Evolutionary conservation across 208 protist genomes (phyloP).

Genomic region (Crithidia brevicula): DNA sequence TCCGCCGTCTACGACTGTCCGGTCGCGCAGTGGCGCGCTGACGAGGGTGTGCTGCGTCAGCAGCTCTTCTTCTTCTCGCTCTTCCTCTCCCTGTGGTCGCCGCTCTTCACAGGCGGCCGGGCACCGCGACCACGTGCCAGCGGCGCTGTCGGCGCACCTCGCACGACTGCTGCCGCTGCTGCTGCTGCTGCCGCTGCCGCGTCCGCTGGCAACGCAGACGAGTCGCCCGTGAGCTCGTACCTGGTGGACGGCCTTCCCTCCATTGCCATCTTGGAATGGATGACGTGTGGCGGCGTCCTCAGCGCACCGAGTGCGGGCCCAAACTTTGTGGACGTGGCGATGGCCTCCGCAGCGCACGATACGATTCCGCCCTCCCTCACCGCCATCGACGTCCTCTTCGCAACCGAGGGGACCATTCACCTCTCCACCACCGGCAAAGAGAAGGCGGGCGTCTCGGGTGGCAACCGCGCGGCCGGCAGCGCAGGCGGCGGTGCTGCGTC

Average conservation of each 20-base stretch:
- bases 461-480: background rate
- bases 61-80: constrained; percentile 87
- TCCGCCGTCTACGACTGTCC: constrained; percentile 60
- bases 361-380: constrained; percentile 28
- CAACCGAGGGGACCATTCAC: constrained; percentile 24
- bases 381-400: constrained; percentile 33
- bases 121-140: constrained; percentile 6
- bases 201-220: constrained; percentile 1
- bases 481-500: constrained; percentile 10
- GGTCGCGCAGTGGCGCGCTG: constrained; percentile 43
- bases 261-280: constrained; percentile 75
- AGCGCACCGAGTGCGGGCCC: background rate
- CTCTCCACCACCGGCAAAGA: constrained; percentile 13
- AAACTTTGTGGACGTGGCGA: constrained; percentile 21
- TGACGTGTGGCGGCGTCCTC: constrained; percentile 47
- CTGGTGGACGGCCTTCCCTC: constrained; percentile 46
- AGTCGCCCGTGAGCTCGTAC: constrained; percentile 15
- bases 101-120: constrained; percentile 69
- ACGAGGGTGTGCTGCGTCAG: constrained; percentile 69
- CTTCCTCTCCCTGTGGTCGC: constrained; percentile 75
- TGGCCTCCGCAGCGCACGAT: constrained; percentile 11
- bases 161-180: background rate
- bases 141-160: background rate
- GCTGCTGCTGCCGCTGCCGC: background rate
- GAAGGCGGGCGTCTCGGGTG: background rate